Evolutionary conservation across 2,329 filamentous ascomycete genomes (phyloP).

Genomic region (Ophiostoma himal-ulmi): DNA sequence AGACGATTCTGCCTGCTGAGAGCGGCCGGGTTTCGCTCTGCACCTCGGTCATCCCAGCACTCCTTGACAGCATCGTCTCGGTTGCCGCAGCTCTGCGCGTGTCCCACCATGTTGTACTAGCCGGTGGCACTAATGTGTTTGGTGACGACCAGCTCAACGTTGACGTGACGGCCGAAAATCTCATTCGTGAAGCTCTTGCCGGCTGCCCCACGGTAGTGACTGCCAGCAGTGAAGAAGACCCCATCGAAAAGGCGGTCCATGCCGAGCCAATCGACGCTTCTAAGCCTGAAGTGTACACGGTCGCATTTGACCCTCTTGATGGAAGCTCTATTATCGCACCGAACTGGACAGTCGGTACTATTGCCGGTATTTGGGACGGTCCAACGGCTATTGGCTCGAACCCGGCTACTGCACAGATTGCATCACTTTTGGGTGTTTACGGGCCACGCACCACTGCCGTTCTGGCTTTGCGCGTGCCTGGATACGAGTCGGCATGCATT

Average conservation of each 20-base stretch:
- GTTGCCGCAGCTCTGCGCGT: slow-evolving; percentile 42
- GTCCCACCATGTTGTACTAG: slow-evolving; percentile 43
- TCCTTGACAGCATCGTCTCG: slow-evolving; percentile 42
- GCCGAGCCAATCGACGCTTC: slow-evolving; percentile 6
- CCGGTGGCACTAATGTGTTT: slow-evolving; percentile 47
- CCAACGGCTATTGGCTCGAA: slow-evolving; percentile 38
- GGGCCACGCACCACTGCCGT: slow-evolving; percentile 52
- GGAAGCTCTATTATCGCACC: slow-evolving; percentile 56
- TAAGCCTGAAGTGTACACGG: slow-evolving; percentile 43
- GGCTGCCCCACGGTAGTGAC: slow-evolving; percentile 42
- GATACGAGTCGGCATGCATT: slow-evolving; percentile 39
- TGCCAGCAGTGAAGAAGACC: slow-evolving; percentile 57
- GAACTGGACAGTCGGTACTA: slow-evolving; percentile 55
- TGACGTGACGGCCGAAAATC: slow-evolving; percentile 45
- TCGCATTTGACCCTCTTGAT: slow-evolving; percentile 60
- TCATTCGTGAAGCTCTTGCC: slow-evolving; percentile 42
- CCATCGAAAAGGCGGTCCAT: slow-evolving; percentile 40
- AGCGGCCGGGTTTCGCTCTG: slow-evolving; percentile 32
- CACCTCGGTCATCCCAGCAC: slow-evolving; percentile 43
- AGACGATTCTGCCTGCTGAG: background rate
- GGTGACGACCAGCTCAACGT: slow-evolving; percentile 40
- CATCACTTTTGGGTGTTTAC: slow-evolving; percentile 47
- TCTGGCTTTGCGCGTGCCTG: slow-evolving; percentile 47
- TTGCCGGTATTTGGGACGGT: slow-evolving; percentile 55
- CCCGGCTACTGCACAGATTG: slow-evolving; percentile 41